Conservation (phyloP, 352 stramenopile species). For the Phytophthora melonis region DNA sequence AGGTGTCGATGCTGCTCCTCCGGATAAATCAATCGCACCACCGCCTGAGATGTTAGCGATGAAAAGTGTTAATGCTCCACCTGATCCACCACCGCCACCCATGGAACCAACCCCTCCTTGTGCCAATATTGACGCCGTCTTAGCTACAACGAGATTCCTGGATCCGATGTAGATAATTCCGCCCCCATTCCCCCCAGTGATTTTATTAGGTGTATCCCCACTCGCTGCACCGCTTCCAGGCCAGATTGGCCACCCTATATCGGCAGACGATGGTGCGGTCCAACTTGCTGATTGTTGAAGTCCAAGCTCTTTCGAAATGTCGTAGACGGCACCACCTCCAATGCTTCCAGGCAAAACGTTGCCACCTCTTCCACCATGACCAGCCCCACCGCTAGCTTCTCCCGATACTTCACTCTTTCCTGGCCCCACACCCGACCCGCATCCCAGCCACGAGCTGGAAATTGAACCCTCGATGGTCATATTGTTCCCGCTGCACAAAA, state of each 20-base stretch:
- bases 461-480: slow-evolving; percentile 52
- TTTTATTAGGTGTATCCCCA: slow-evolving; percentile 54
- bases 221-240: slow-evolving; percentile 69
- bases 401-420: slow-evolving; percentile 60
- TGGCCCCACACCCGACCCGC: slow-evolving; percentile 56
- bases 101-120: slow-evolving; percentile 62
- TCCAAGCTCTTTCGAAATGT: slow-evolving; percentile 37
- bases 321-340: slow-evolving; percentile 57
- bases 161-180: slow-evolving; percentile 77
- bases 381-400: slow-evolving; percentile 69
- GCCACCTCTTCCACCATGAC: slow-evolving; percentile 71
- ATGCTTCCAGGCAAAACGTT: slow-evolving; percentile 65
- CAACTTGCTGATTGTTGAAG: slow-evolving; percentile 22
- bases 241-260: slow-evolving; percentile 66
- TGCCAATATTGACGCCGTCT: slow-evolving; percentile 56
- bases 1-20: slow-evolving; percentile 48
- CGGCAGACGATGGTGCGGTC: slow-evolving; percentile 17
- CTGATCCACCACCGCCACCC: slow-evolving; percentile 76
- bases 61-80: slow-evolving; percentile 70
- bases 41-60: slow-evolving; percentile 66
- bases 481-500: slow-evolving; percentile 59
- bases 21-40: slow-evolving; percentile 65
- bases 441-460: slow-evolving; percentile 57
- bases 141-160: slow-evolving; percentile 56
- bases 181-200: slow-evolving; percentile 75